A percentile compares a stretch with the other conserved stretches of the same genome.
phyloP scores from a whole-genome alignment of 2,329 filamentous ascomycete species.

The Tolypocladium sp. region DNA sequence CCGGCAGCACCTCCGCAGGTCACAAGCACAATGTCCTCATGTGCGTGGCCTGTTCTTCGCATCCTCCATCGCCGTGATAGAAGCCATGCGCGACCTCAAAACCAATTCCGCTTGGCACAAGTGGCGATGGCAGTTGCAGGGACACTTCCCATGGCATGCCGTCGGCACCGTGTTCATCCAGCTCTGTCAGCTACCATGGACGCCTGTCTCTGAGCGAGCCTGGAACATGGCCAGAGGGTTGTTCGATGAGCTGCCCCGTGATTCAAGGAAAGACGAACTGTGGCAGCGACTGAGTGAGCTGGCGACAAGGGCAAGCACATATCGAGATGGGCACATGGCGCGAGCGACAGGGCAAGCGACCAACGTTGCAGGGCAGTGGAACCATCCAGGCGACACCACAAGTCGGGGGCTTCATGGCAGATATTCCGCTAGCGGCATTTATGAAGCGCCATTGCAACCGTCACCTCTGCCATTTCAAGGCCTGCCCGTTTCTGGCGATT shows the following conservation, averaged over 20 bases:
- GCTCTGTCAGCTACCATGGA: slow-evolving; percentile 11
- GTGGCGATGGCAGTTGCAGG: slow-evolving; percentile 20
- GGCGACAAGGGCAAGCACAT: not conserved
- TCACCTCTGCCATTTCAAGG: not conserved
- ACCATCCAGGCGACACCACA: not conserved
- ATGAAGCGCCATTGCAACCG: not conserved
- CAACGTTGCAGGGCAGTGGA: not conserved
- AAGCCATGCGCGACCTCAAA: slow-evolving; percentile 10
- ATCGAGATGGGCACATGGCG: not conserved
- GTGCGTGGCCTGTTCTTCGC: slow-evolving; percentile 5
- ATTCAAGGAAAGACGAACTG: slow-evolving; percentile 3
- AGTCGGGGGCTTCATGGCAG: no score
- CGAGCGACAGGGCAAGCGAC: no score
- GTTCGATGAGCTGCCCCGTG: not conserved
- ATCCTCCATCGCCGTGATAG: slow-evolving; percentile 8
- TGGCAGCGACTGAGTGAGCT: slow-evolving; percentile 11
- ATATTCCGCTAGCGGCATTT: no score
- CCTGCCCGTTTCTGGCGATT: not conserved
- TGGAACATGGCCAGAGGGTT: slow-evolving; percentile 10
- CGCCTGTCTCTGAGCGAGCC: slow-evolving; percentile 10
- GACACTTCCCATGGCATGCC: slow-evolving; percentile 17
- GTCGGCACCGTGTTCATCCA: slow-evolving; percentile 14
- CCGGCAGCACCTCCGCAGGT: not conserved
- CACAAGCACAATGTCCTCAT: not conserved
- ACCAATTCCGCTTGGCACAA: slow-evolving; percentile 11